Base-by-base conservation (phyloP, 768 basidiomycete genomes). In the Neoboletus magnificus region DNA sequence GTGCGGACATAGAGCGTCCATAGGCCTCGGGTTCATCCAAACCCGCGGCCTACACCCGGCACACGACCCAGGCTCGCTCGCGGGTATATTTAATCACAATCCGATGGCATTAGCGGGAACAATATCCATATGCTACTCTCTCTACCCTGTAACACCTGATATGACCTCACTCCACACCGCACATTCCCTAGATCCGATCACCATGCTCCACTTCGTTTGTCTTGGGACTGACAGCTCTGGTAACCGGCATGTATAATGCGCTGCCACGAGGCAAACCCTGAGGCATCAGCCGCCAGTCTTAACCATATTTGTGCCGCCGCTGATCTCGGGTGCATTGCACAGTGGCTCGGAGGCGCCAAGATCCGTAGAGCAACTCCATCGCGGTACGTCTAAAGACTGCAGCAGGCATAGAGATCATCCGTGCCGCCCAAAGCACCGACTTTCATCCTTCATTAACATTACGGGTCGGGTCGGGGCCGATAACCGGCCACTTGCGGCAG, bases 1-100 rank as follows among this genome's bases (percentile, higher is more conserved):
- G 23, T n/a, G 62, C 63, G 62, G 63, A 65, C 48, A 48, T 63
- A 57, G 50, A 49, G 54, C 49, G 62, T 53, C 20, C 10, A 20
- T 48, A 50, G 30, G 15, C 27, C 27, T 37, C 36, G 29, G 12
- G 20, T 23, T 48, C 30, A 16, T 23, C 32, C 27, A 43, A 3
- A 12, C 10, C 15, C 18, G 12, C 43, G 29, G 20, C 20, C 11
- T 29, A 53, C 36, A 18, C 25, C 16, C 2, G 8, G 54, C 45
- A 42, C 32, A 15, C 54, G 53, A 55, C 29, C 18, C 48, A 47
- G 20, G 35, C 36, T 30, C 15, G 39, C 22, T 43, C 29, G n/a
- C 36, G 33, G 40, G 30, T 43, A 23, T 10, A 16, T 33, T n/a
- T 6, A 13, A 22, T 11, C 29, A 47, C 22, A 23, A 13, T n/a